These are phyloP conservation scores for Phytopythium boreale DNA, from an alignment of 352 stramenopile genomes.

Conservation along the genomic window DNA sequence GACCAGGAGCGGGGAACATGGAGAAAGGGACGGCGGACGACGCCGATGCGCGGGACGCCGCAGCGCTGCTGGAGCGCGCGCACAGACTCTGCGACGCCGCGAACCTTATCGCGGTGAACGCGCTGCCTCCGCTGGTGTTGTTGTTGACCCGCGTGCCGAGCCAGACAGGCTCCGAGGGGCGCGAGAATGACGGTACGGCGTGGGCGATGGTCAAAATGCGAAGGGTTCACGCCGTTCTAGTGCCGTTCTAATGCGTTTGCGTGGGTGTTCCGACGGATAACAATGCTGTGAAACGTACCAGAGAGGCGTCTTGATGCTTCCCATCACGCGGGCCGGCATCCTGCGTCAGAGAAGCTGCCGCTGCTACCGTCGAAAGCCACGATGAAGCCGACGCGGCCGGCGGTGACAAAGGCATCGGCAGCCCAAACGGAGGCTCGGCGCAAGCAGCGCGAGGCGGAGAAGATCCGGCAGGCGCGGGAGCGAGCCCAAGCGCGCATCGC, in stretches of 20 bases:
- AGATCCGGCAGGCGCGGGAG: slow-evolving; percentile 57
- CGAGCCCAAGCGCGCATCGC: slow-evolving; percentile 44
- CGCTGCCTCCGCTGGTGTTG: slow-evolving; percentile 1
- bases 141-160: not conserved
- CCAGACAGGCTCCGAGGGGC: not conserved
- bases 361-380: slow-evolving; percentile 11
- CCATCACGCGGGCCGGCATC: not conserved
- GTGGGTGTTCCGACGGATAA: not conserved
- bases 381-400: not conserved
- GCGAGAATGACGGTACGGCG: not conserved
- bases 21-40: slow-evolving; percentile 12
- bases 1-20: slow-evolving; percentile 3
- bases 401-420: not conserved
- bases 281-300: not conserved
- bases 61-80: slow-evolving; percentile 43
- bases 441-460: slow-evolving; percentile 30
- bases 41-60: slow-evolving; percentile 5
- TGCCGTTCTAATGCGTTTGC: not conserved
- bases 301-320: not conserved
- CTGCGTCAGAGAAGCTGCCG: slow-evolving; percentile 12
- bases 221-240: not conserved
- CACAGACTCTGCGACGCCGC: slow-evolving; percentile 34
- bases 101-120: not conserved
- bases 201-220: no score
- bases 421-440: slow-evolving; percentile 14